Base-by-base conservation (phyloP, 2,329 filamentous ascomycete genomes). In the Aspergillus ochraceoroseus region DNA sequence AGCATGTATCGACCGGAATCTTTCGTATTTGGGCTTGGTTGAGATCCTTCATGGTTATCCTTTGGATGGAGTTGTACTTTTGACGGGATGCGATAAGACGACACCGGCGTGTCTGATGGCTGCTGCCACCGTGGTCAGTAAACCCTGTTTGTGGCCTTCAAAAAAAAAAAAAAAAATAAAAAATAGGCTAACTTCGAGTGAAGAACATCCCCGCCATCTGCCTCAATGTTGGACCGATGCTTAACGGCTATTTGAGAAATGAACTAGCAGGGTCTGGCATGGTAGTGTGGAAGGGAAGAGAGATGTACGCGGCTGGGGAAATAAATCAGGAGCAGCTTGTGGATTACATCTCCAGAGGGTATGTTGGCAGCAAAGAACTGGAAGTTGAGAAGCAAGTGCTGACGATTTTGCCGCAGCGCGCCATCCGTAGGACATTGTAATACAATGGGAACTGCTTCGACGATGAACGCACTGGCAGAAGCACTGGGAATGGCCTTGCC, bases 81-180 rank as follows among this genome's bases (percentile, higher is more conserved):
- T 74, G 34, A 74, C 72, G 0, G 72, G 72, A 6, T 75, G 72
- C 55, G 72, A 75, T 47, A 75, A 75, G 63, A 75, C 71, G 4
- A 74, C 71, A 0, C 72, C 72, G 9, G 72, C 70, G 9, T 68
- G 63, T 36, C 55, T 75, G 32, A 75, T 75, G 72, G 72, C 72
- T 9, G 71, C 72, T 3, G 70, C 71, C 26, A 73, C 71, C 2
- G 63, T 75, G 54, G 65, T 68, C 43, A 42, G 56, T 59, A 13
- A 22, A 25, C 11, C 22, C 3, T 11, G 26, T 15, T 9, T 17
- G 7, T 23, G 3, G 2, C 8, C n/a, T n/a, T n/a, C n/a, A n/a
- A n/a, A n/a, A n/a, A n/a, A n/a, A n/a, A n/a, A n/a, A n/a, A n/a
- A n/a, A n/a, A n/a, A n/a, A n/a, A n/a, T n/a, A n/a, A n/a, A 22